Evolutionary conservation across 805 yeast genomes (phyloP), one percentile per base, ranked within the genome.

Genomic region (Nakazawaea holstii): DNA sequence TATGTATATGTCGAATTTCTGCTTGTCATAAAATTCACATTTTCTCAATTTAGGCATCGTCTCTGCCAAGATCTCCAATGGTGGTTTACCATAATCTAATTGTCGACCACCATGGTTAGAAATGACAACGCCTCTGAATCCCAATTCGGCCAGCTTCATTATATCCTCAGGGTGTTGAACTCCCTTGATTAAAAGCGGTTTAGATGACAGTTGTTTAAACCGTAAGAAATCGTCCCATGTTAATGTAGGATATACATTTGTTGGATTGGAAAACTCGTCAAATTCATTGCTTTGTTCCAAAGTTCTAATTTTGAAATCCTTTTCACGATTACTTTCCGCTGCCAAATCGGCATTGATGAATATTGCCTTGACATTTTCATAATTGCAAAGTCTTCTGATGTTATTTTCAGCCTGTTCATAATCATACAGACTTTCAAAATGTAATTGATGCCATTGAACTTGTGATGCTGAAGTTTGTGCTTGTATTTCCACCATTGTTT

Each of bases 261-360:
- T 69, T 36, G 57, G 67, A 47, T 65, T 69, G 15, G 66, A 59
- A 51, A 67, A 65, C 9, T 38, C 39, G 27, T 20, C 14, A 29
- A 38, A 31, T 13, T 44, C 48, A 17, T 13, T 2, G 36, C 39
- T 26, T 11, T n/a, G 38, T 11, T 11, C 35, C 6, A 10, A n/a
- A 6, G 13, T 7, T 43, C 61, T 67, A 42, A 62, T 60, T 36
- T 71, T 57, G 72, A 69, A 66, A 48, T 69, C 73, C 49, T 69
- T 69, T 51, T 69, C 73, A 50, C 96, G 76, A 51, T 90, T 76
- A 13, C 95, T 95, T 32, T 85, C 70, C 51, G 84, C 82, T 3
- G 95, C 91, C 0, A 94, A 87, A 66, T 89, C 96, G 6, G 87
- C 91, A 3, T 95, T 88, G 53, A 89, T 79, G 59, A 87, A 87